Evolutionary conservation across 2,329 filamentous ascomycete genomes (phyloP).

Genomic region (Fusarium burgessii): DNA sequence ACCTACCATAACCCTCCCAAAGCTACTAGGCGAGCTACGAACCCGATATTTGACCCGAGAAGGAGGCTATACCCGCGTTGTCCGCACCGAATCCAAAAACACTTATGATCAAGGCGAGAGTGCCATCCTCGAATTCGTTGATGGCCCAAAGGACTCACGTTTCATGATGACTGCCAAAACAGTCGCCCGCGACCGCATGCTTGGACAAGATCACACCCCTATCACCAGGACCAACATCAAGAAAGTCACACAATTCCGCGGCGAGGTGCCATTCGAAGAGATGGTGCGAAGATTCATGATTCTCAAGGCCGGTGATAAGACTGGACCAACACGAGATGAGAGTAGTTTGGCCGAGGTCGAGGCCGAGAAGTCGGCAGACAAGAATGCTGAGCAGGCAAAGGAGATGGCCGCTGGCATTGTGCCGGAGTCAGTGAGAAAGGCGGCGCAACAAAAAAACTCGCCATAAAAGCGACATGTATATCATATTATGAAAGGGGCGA

Average conservation of each 20-base stretch:
- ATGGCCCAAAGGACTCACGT: conserved; percentile 92
- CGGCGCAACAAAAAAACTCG: conserved; percentile 35
- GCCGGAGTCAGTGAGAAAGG: conserved; percentile 44
- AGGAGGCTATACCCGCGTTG: conserved; percentile 94
- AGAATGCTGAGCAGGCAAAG: conserved; percentile 50
- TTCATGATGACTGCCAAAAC: conserved; percentile 94
- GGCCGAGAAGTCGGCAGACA: conserved; percentile 38
- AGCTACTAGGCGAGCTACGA: conserved; percentile 87
- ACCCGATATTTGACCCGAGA: conserved; percentile 82
- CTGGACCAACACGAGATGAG: conserved; percentile 21
- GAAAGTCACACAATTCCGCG: conserved; percentile 86
- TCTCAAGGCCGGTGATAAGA: conserved; percentile 33
- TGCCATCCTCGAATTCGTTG: conserved; percentile 93
- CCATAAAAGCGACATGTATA: conserved; percentile 40
- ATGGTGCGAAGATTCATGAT: conserved; percentile 64
- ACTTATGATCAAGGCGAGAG: conserved; percentile 85
- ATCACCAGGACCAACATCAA: conserved; percentile 82
- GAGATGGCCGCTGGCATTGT: conserved; percentile 50
- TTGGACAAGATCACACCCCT: conserved; percentile 71
- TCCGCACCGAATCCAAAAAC: conserved; percentile 90
- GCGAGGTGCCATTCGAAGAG: conserved; percentile 74
- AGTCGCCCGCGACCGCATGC: conserved; percentile 72
- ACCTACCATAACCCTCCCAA: conserved; percentile 78
- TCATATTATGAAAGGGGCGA: conserved; percentile 33
- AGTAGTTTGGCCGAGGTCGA: conserved; percentile 27